Evolutionary conservation across 805 yeast genomes (phyloP), one percentile per base, ranked within the genome.

Genomic region (Groenewaldozyma salmanticensis): DNA sequence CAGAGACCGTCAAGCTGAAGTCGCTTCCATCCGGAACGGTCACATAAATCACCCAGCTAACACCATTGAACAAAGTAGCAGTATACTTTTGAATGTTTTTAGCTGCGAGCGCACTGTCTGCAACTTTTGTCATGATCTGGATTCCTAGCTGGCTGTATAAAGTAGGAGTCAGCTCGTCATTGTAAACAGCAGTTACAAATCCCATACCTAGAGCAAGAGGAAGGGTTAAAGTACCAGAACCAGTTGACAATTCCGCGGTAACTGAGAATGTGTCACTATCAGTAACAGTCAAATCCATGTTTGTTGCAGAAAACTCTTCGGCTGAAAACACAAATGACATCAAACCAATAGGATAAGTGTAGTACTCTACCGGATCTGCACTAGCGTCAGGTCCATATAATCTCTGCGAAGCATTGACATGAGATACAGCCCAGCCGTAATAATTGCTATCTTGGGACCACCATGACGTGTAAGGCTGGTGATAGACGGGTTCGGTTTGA

Each of bases 151-250:
- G 65, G 1, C 77, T 64, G 47, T 62, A 64, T 21, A 77, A 50
- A 17, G 58, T 50, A 15, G 78, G 72, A 21, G 70, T 62, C 49
- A 75, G 59, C 13, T 24, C 29, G 9, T 77, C 77, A 50, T 70
- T 59, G 51, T 71, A 71, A 20, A 72, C 60, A 21, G 79, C 84
- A 24, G 95, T 80, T 13, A 83, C 74, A 47, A 83, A 77, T 4
- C 95, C 95, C 71, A 71, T 70, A 41, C 96, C 96, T 59, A 81
- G 88, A 4, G 80, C 82, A 41, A 82, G 53, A 3, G 90, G 88
- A 36, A 73, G 47, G 24, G 67, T 65, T 13, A 79, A 60, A 35
- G 58, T 59, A 37, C 71, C 69, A 13, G 59, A 43, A 2, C 51
- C 44, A 5, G 36, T 45, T 39, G 42, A 49, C 29, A 42, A 62